phyloP scores from a whole-genome alignment of 192 early-diverging fungal genomes.

The Coemansia sp. region DNA sequence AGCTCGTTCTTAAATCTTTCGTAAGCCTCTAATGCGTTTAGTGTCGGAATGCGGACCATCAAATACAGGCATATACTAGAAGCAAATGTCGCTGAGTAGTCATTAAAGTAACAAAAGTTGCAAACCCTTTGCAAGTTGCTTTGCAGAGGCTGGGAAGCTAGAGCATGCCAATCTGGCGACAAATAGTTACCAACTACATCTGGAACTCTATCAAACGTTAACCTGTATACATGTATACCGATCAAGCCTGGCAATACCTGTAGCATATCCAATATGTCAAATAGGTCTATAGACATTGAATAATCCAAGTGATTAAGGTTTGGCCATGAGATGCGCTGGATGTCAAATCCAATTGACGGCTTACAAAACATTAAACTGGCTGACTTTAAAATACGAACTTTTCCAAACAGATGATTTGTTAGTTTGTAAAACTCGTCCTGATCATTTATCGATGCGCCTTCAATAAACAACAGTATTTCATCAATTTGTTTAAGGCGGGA shows the following conservation, averaged over 20 bases:
- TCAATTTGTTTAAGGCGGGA: neutral
- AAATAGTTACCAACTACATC: neutral
- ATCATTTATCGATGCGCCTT: neutral
- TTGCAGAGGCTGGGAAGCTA: neutral
- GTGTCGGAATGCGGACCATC: neutral
- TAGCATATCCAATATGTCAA: neutral
- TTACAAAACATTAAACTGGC: neutral
- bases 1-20: neutral
- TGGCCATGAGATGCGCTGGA: neutral
- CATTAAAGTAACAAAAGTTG: neutral
- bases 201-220: neutral
- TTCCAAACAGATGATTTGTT: conserved; percentile 4
- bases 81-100: neutral
- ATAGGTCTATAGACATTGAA: neutral
- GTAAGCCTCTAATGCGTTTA: neutral
- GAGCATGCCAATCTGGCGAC: neutral
- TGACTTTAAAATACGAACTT: neutral
- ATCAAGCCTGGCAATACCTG: neutral
- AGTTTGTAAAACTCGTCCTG: neutral
- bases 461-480: neutral
- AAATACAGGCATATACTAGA: neutral
- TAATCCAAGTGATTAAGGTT: neutral
- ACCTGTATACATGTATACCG: neutral
- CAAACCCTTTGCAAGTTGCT: neutral
- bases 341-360: neutral